Base-by-base conservation (phyloP, 805 yeast genomes). In the Candida sonorensis region DNA sequence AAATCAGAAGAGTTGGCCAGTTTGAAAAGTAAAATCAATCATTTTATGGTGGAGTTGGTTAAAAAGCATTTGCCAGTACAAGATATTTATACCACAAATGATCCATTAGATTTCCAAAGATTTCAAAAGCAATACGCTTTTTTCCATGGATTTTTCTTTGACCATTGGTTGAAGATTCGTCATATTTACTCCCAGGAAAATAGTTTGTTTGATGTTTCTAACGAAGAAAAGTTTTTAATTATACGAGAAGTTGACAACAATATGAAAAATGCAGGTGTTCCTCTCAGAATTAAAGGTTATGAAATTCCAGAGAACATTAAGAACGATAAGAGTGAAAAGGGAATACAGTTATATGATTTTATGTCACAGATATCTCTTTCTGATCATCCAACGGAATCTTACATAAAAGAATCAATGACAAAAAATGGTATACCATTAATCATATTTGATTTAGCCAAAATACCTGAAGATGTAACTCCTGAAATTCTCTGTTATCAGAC, bases 361-460 rank as follows among this genome's bases (percentile, higher is more conserved):
- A 78, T 86, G 85, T 69, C 75, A 17, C 77, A 75, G 35, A 69
- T 76, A 56, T 64, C 85, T 0, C 60, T 72, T 28, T 68, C 70
- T 37, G 76, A 77, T 37, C 55, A 68, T 9, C 71, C 69, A 4
- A 40, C 51, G n/a, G 51, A 66, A 5, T 47, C 61, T 0, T 59
- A 78, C 23, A 66, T 82, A 9, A 75, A 72, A 31, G 85, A 75
- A 40, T 74, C 82, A 1, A 72, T 81, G 11, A 74, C 81, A 23
- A 64, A 69, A 23, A 94, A 83, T 48, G 94, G 94, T 10, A 57
- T 74, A 0, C 94, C 92, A 1, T 66, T 77, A 14, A 59, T 82
- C 17, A 75, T 80, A 3, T 44, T 81, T 17, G 70, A 73, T 26
- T 64, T 67, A 40, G 46, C 51, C 7, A 54, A 66, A 13, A 60